These are phyloP conservation scores for Calonectria pseudoturangicola DNA, from an alignment of 2,329 filamentous ascomycete genomes.

Conservation along the genomic window DNA sequence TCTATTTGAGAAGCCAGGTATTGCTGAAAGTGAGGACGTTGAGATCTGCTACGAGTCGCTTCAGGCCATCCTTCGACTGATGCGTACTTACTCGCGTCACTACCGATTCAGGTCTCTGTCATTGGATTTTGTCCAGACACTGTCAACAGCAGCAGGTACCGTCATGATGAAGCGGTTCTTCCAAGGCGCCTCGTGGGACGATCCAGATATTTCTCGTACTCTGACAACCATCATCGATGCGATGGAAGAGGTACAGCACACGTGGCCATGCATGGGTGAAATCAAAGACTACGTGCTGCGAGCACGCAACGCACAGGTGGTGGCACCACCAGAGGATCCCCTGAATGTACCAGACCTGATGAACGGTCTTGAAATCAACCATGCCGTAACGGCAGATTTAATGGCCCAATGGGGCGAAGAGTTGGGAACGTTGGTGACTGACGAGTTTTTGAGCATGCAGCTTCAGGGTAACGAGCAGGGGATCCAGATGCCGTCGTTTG, in stretches of 20 bases:
- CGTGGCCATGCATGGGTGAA: conserved; percentile 67
- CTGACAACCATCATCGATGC: conserved; percentile 69
- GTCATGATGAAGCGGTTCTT: conserved; percentile 68
- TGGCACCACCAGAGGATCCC: conserved; percentile 57
- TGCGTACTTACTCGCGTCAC: conserved; percentile 65
- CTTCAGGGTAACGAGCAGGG: conserved; percentile 54
- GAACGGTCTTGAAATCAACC: conserved; percentile 57
- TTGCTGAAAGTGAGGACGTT: conserved; percentile 65
- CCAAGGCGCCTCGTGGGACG: conserved; percentile 62
- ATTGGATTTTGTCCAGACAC: conserved; percentile 69
- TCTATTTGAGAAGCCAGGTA: conserved; percentile 62
- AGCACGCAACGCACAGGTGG: conserved; percentile 56
- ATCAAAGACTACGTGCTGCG: conserved; percentile 60
- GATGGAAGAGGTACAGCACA: conserved; percentile 71
- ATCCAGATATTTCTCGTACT: conserved; percentile 68
- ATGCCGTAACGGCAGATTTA: conserved; percentile 50
- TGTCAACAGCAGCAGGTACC: conserved; percentile 67
- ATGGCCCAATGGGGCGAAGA: conserved; percentile 57
- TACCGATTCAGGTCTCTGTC: conserved; percentile 67
- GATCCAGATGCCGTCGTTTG: conserved; percentile 53
- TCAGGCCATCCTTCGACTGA: conserved; percentile 65
- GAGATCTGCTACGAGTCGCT: conserved; percentile 71
- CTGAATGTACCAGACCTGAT: conserved; percentile 58
- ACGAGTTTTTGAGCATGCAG: conserved; percentile 60
- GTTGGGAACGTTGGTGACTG: conserved; percentile 59